These are phyloP conservation scores for Nakazawaea ishiwadae DNA, from an alignment of 805 yeast genomes.

Conservation along the genomic window DNA sequence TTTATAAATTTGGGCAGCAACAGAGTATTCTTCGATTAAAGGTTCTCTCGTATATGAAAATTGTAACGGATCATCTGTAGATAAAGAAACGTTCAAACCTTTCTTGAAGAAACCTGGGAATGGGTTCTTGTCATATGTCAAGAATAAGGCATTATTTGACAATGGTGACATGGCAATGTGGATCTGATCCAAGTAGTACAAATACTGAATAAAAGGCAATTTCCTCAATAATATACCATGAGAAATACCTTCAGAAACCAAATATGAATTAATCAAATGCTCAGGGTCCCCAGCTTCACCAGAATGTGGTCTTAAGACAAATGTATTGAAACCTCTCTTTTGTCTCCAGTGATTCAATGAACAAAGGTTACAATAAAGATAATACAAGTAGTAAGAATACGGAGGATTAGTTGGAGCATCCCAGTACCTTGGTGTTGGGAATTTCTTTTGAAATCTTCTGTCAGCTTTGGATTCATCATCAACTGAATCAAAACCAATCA, in stretches of 20 bases:
- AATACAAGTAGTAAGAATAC: conserved; percentile 92
- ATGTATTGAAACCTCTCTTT: conserved; percentile 73
- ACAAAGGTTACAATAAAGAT: conserved; percentile 80
- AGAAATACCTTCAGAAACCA: conserved; percentile 87
- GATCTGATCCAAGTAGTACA: conserved; percentile 89
- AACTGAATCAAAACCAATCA: conserved; percentile 96
- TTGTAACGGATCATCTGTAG: conserved; percentile 97
- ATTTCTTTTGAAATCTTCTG: conserved; percentile 73
- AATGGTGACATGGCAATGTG: conserved; percentile 98
- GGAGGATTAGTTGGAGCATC: conserved; percentile 80
- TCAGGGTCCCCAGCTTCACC: conserved; percentile 99
- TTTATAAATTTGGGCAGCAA: conserved; percentile 96
- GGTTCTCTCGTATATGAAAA: conserved; percentile 97
- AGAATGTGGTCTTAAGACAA: conserved; percentile 95
- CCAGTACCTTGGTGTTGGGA: conserved; percentile 88
- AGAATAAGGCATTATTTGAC: conserved; percentile 91
- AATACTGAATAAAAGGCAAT: conserved; percentile 90
- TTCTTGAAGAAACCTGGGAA: conserved; percentile 85
- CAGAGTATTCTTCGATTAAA: conserved; percentile 93
- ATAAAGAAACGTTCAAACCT: conserved; percentile 90
- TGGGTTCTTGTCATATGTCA: conserved; percentile 96
- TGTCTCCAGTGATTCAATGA: conserved; percentile 82
- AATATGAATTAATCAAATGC: conserved; percentile 84
- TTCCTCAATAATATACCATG: conserved; percentile 94
- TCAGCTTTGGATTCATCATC: conserved; percentile 96